Percentiles rank a stretch among this genome's conserved stretches.
These are phyloP conservation scores for maize (Zea mays) DNA, from an alignment of 176 grass and related monocot genomes.

Conservation along the genomic window DNA sequence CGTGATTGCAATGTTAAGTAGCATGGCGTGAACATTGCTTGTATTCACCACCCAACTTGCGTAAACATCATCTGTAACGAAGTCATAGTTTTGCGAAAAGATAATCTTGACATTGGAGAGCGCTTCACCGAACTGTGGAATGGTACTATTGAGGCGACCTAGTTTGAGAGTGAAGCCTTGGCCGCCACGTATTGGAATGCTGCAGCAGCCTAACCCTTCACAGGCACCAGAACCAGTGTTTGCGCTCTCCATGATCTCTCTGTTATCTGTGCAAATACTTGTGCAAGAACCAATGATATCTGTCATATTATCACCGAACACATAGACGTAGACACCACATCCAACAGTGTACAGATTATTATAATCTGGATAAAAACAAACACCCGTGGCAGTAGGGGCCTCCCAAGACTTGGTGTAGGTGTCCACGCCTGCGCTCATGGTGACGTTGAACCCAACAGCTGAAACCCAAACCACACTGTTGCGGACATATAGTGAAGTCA, in stretches of 20 bases:
- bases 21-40: too few relatives aligned
- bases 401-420: neutral
- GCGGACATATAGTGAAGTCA: neutral
- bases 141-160: too few relatives aligned
- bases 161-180: neutral
- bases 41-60: too few relatives aligned
- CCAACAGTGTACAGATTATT: too few relatives aligned
- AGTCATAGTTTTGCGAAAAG: neutral
- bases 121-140: too few relatives aligned
- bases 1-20: too few relatives aligned
- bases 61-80: too few relatives aligned
- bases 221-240: neutral
- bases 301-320: neutral
- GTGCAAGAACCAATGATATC: neutral
- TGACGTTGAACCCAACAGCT: neutral
- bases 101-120: too few relatives aligned
- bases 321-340: neutral
- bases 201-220: neutral
- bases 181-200: rapidly evolving
- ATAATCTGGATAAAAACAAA: too few relatives aligned
- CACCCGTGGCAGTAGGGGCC: neutral
- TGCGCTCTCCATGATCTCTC: neutral
- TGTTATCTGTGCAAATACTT: neutral
- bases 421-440: neutral
- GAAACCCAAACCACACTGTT: neutral